A percentile compares a stretch with the other conserved stretches of the same genome.
Conservation (phyloP, 768 basidiomycete species). For the Rhodocollybia butyracea region DNA sequence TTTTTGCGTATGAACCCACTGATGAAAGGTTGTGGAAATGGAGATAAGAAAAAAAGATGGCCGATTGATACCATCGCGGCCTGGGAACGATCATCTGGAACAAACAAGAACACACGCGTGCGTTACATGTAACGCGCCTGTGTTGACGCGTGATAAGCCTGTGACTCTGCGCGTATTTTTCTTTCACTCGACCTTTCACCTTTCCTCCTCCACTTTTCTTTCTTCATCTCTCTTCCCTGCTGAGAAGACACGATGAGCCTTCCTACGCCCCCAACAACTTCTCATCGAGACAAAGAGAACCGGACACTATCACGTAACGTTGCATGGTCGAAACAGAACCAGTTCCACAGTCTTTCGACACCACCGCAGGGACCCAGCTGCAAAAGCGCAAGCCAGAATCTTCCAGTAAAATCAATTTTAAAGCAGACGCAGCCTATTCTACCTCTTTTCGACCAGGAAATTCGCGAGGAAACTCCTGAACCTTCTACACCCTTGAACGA, state of each 20-base stretch:
- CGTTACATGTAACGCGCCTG: too few species aligned
- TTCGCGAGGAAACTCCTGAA: constrained; percentile 73
- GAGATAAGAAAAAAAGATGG: too few species aligned
- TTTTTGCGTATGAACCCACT: too few species aligned
- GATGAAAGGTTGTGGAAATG: too few species aligned
- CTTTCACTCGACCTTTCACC: neutral
- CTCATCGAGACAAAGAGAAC: constrained; percentile 57
- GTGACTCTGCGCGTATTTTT: neutral
- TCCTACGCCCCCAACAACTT: constrained; percentile 58
- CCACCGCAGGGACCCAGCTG: constrained; percentile 18
- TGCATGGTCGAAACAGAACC: constrained; percentile 50
- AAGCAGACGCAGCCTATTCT: constrained; percentile 42
- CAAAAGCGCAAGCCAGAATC: constrained; percentile 34
- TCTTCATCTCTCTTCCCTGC: constrained; percentile 6
- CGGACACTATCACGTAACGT: constrained; percentile 38
- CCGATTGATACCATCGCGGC: too few species aligned
- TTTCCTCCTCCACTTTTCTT: constrained; percentile 10
- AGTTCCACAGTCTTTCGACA: constrained; percentile 39
- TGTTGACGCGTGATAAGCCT: neutral
- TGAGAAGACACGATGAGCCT: constrained; percentile 38
- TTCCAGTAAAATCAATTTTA: constrained; percentile 65
- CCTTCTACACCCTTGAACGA: constrained; percentile 65
- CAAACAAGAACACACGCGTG: too few species aligned
- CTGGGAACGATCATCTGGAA: too few species aligned
- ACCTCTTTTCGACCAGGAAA: constrained; percentile 38